Conservation (phyloP, 2,329 filamentous ascomycete genomes). For the Epichloe aotearoae region DNA sequence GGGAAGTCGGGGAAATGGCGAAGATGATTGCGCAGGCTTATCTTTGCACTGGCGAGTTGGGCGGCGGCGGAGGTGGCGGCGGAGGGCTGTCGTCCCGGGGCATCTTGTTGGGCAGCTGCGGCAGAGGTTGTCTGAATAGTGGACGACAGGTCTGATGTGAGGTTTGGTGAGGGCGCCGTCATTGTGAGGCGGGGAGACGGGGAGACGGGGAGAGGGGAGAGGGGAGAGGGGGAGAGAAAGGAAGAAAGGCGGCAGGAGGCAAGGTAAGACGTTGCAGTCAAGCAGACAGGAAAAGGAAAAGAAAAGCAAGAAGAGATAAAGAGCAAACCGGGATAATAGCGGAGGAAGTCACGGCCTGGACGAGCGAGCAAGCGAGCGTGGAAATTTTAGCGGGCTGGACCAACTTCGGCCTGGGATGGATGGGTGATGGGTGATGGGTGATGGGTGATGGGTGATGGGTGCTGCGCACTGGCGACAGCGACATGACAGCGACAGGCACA, state of each 20-base stretch:
- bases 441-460: too few relatives aligned
- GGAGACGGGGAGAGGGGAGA: conserved; percentile 4
- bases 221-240: conserved; percentile 7
- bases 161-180: conserved; percentile 16
- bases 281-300: conserved; percentile 13
- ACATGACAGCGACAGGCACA: too few relatives aligned
- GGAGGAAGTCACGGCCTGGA: conserved; percentile 4
- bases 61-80: conserved; percentile 46
- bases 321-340: conserved; percentile 13
- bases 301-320: conserved; percentile 1
- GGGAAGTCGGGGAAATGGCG: conserved; percentile 89
- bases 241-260: conserved; percentile 13
- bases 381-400: neutral
- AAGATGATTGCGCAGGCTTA: conserved; percentile 58
- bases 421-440: too few relatives aligned
- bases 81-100: conserved; percentile 50
- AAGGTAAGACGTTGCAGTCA: conserved; percentile 13
- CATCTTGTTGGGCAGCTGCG: conserved; percentile 36
- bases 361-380: neutral
- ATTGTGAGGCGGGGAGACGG: conserved; percentile 20
- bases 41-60: conserved; percentile 55
- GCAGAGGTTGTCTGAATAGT: conserved; percentile 14
- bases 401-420: too few relatives aligned
- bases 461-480: too few relatives aligned
- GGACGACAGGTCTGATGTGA: conserved; percentile 10